A percentile compares a stretch with the other conserved stretches of the same genome.
These are phyloP conservation scores for Crotalaria pallida DNA, from an alignment of 306 rosid species.

Conservation along the genomic window DNA sequence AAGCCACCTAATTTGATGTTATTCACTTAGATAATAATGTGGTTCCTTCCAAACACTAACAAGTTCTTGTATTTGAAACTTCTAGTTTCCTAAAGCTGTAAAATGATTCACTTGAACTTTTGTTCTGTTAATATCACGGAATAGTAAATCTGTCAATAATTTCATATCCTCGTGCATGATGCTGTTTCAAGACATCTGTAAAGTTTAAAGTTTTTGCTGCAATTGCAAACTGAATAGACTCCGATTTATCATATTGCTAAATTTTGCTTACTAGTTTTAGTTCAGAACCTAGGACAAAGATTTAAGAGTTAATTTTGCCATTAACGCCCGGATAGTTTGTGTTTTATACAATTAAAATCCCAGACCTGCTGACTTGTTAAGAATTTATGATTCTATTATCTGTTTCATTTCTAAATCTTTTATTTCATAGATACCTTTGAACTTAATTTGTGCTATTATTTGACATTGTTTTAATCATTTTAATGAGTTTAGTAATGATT, in stretches of 20 bases:
- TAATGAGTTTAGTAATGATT: background rate
- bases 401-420: background rate
- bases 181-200: background rate
- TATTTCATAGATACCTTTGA: background rate
- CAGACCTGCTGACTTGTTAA: background rate
- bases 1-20: too few species aligned
- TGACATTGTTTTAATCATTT: background rate
- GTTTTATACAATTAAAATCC: background rate
- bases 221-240: background rate
- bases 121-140: background rate
- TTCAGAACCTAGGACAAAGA: background rate
- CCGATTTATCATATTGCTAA: background rate
- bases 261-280: background rate
- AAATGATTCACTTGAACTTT: background rate
- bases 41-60: background rate
- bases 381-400: background rate
- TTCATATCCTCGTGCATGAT: background rate
- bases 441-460: background rate
- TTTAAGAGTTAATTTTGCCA: background rate
- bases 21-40: background rate
- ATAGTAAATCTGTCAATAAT: background rate
- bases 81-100: background rate
- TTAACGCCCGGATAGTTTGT: background rate
- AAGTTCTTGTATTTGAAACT: background rate
- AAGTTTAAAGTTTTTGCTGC: conserved; percentile 2